A percentile compares a stretch with the other conserved stretches of the same genome.
Evolutionary conservation across 2,329 filamentous ascomycete species (phyloP).

Genomic region (Rachicladosporium sp.): DNA sequence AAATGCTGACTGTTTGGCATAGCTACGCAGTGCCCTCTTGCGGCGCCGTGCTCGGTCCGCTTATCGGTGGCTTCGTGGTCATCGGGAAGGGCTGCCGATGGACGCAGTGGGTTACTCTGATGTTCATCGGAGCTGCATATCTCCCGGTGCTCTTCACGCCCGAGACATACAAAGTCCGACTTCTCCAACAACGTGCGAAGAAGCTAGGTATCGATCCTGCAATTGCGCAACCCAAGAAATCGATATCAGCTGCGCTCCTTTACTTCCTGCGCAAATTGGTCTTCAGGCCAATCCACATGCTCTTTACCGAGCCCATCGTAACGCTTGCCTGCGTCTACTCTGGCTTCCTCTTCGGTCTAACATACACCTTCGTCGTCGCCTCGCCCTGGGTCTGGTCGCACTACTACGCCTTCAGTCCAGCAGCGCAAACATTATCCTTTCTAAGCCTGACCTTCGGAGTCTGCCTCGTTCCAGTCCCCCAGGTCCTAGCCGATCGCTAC

Average conservation of each 20-base stretch:
- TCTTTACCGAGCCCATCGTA: constrained; percentile 32
- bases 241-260: constrained; percentile 4
- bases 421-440: constrained; percentile 23
- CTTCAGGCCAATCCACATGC: constrained; percentile 22
- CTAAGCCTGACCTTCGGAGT: constrained; percentile 18
- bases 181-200: constrained; percentile 19
- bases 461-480: constrained; percentile 12
- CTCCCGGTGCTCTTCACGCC: constrained; percentile 16
- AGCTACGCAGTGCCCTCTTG: constrained; percentile 11
- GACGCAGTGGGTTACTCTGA: constrained; percentile 23
- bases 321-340: constrained; percentile 29
- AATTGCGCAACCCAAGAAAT: neutral
- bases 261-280: constrained; percentile 15
- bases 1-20: no score
- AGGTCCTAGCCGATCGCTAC: constrained; percentile 19
- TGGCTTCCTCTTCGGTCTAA: constrained; percentile 28
- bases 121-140: constrained; percentile 20
- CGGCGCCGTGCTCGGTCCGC: constrained; percentile 21
- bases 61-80: constrained; percentile 25
- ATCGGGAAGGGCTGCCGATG: constrained; percentile 22
- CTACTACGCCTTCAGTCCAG: constrained; percentile 18
- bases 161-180: constrained; percentile 24
- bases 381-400: constrained; percentile 21
- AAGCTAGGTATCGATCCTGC: constrained; percentile 12
- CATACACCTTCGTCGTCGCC: constrained; percentile 32